Conservation (phyloP, 768 basidiomycete genomes). For the Royoungia palumana region DNA sequence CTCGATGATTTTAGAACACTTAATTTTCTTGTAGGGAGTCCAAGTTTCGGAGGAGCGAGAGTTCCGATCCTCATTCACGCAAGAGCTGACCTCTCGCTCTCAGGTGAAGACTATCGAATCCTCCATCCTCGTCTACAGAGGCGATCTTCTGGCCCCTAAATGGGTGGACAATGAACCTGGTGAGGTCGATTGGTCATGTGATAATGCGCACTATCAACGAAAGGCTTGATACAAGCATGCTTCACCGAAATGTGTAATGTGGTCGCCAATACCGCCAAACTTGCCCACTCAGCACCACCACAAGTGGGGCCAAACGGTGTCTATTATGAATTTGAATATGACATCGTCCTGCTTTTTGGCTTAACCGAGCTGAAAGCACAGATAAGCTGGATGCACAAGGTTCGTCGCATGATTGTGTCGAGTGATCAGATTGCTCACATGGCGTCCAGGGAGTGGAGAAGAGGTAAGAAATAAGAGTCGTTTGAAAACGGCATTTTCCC, state of each 20-base stretch:
- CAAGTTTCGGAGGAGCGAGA: constrained; percentile 21
- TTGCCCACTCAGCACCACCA: background rate
- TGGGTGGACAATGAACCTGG: constrained; percentile 16
- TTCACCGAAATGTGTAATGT: constrained; percentile 14
- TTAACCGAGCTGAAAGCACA: constrained; percentile 45
- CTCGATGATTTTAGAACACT: background rate
- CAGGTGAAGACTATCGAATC: background rate
- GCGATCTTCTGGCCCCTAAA: background rate
- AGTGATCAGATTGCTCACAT: background rate
- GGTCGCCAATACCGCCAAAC: constrained; percentile 3
- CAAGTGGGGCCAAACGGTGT: background rate
- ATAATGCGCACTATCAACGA: background rate
- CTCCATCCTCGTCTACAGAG: constrained; percentile 16
- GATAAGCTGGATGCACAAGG: constrained; percentile 39
- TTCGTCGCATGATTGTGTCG: background rate
- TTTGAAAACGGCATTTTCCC: too few species aligned
- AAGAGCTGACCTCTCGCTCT: background rate
- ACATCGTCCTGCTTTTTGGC: constrained; percentile 40
- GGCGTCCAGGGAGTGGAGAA: constrained; percentile 1
- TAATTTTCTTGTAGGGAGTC: constrained; percentile 2
- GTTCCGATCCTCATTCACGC: constrained; percentile 9
- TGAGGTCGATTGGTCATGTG: background rate
- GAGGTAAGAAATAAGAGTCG: background rate
- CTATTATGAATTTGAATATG: constrained; percentile 21
- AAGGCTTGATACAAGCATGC: background rate